Evolutionary conservation across 2,329 filamentous ascomycete species (phyloP).

Genomic region (Pseudogymnoascus sp.): DNA sequence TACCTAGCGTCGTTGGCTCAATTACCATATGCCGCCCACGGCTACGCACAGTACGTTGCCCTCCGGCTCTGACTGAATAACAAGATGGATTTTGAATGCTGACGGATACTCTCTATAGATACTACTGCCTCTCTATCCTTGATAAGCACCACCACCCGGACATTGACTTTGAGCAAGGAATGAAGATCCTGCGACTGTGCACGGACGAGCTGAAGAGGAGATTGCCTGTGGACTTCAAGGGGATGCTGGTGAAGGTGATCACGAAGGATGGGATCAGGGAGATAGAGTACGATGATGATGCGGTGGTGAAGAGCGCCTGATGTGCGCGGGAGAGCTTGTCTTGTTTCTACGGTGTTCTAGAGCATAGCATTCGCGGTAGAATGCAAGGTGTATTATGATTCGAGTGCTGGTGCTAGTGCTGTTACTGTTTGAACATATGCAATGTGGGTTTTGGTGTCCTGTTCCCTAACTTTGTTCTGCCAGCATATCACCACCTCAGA

Average conservation of each 20-base stretch:
- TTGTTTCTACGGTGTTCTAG: constrained; percentile 23
- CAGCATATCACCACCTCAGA: background rate
- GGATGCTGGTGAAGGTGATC: constrained; percentile 86
- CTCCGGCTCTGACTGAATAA: background rate
- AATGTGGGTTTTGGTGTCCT: background rate
- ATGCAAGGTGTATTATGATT: constrained; percentile 8
- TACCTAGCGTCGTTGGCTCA: constrained; percentile 85
- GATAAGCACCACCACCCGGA: constrained; percentile 98
- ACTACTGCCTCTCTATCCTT: constrained; percentile 95
- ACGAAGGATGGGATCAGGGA: constrained; percentile 89
- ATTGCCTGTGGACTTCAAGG: constrained; percentile 98
- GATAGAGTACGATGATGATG: constrained; percentile 71
- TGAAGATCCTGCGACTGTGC: constrained; percentile 91
- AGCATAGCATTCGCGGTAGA: constrained; percentile 23
- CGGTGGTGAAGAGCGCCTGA: constrained; percentile 12
- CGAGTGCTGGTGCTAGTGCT: background rate
- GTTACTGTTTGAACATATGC: background rate
- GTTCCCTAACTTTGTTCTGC: background rate
- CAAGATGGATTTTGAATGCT: background rate
- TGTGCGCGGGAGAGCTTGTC: background rate
- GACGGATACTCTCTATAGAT: constrained; percentile 43
- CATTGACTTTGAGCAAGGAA: constrained; percentile 78
- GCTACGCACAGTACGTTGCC: constrained; percentile 78
- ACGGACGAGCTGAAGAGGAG: constrained; percentile 94
- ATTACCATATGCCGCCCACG: constrained; percentile 92